Evolutionary conservation across 73 alveolate genomes (phyloP).

Genomic region (Symbiodinium pilosum): DNA sequence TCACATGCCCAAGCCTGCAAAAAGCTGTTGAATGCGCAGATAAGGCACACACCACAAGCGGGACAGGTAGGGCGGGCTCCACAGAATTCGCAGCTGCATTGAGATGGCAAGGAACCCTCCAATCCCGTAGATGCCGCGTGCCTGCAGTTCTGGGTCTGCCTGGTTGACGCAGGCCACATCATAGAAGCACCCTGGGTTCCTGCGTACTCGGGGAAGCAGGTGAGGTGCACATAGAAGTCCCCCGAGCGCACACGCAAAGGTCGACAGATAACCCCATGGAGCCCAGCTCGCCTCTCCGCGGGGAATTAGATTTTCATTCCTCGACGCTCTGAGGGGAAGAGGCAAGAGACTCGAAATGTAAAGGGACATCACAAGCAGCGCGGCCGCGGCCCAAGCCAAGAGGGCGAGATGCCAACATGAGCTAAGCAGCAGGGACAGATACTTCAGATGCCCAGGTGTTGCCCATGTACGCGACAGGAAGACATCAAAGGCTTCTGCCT

Average conservation of each 20-base stretch:
- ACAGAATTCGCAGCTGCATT: not conserved
- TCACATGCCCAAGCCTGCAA: too few species aligned
- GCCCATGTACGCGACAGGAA: not conserved
- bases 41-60: constrained; percentile 10
- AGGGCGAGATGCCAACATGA: not conserved
- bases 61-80: constrained; percentile 7
- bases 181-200: too few species aligned
- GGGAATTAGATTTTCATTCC: too few species aligned
- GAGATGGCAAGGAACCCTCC: not conserved
- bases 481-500: not conserved
- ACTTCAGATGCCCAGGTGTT: not conserved
- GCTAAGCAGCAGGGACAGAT: not conserved
- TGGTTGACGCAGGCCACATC: not conserved
- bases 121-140: not conserved
- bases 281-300: too few species aligned
- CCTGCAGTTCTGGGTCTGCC: not conserved
- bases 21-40: too few species aligned
- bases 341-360: too few species aligned
- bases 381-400: not conserved
- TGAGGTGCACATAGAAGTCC: too few species aligned
- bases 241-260: too few species aligned
- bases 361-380: not conserved
- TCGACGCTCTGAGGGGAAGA: too few species aligned
- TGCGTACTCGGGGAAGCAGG: too few species aligned
- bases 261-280: too few species aligned